Conservation (phyloP, 352 stramenopile species). For the Aphanomyces cochlioides region DNA sequence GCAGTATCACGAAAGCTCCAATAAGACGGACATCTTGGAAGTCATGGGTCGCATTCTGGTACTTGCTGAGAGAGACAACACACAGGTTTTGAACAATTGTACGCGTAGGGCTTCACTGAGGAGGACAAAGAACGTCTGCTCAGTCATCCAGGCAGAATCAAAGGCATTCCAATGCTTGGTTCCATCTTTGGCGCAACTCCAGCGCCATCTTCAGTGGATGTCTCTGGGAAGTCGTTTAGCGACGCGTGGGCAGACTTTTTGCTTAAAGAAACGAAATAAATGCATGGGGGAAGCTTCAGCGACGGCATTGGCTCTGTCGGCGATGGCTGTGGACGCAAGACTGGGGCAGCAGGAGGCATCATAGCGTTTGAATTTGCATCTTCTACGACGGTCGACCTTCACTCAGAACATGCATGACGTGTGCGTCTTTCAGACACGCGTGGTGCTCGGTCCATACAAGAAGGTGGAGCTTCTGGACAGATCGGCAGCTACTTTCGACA, state of each 20-base stretch:
- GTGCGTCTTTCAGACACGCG: too few species aligned
- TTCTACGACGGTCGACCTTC: too few species aligned
- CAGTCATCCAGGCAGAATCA: neutral
- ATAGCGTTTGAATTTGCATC: too few species aligned
- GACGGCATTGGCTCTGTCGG: neutral
- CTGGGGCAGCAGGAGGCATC: neutral
- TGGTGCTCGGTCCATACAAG: too few species aligned
- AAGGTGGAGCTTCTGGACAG: too few species aligned
- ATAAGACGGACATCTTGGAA: slow-evolving; percentile 25
- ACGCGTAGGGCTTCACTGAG: slow-evolving; percentile 11
- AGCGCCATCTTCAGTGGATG: neutral
- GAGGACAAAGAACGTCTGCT: slow-evolving; percentile 21
- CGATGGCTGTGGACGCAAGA: neutral
- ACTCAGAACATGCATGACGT: too few species aligned
- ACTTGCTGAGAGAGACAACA: neutral
- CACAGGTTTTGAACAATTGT: neutral
- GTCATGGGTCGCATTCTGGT: slow-evolving; percentile 25
- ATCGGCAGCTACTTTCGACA: too few species aligned
- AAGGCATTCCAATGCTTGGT: slow-evolving; percentile 8
- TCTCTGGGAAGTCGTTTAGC: slow-evolving; percentile 13
- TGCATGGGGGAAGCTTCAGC: neutral
- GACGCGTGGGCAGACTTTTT: slow-evolving; percentile 25
- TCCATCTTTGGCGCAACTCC: slow-evolving; percentile 9
- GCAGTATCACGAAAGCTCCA: slow-evolving; percentile 22
- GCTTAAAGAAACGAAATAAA: slow-evolving; percentile 19